Percentiles rank a stretch among this genome's conserved stretches.
Evolutionary conservation across 2,329 filamentous ascomycete genomes (phyloP).

Genomic region (Cercospora sp.): DNA sequence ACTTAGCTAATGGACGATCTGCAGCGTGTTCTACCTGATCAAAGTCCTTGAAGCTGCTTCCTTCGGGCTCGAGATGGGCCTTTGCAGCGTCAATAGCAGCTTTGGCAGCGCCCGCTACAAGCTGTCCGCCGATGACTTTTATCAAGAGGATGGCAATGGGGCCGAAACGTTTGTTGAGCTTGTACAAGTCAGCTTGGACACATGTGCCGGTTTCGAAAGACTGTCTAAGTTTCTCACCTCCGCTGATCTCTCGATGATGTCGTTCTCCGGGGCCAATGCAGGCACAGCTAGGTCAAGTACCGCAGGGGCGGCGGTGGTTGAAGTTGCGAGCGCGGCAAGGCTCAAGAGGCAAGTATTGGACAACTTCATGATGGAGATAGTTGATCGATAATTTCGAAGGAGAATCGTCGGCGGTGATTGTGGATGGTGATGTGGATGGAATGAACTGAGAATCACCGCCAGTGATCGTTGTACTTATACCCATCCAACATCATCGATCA

Average conservation of each 20-base stretch:
- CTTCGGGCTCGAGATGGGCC: background rate
- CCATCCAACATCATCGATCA: background rate
- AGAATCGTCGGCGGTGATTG: background rate
- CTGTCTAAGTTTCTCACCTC: background rate
- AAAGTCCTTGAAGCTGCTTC: background rate
- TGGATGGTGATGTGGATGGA: background rate
- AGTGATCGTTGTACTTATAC: background rate
- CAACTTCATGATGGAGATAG: background rate
- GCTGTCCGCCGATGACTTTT: conserved; percentile 8
- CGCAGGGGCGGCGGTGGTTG: background rate
- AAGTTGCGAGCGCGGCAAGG: background rate
- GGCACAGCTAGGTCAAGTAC: background rate
- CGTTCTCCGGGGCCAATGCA: background rate
- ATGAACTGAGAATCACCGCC: background rate
- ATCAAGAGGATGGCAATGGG: conserved; percentile 1
- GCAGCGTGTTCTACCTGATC: background rate
- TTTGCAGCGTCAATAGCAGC: conserved; percentile 2
- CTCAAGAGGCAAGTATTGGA: background rate
- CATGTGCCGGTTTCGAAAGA: too few relatives aligned
- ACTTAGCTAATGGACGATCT: background rate
- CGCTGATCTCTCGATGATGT: background rate
- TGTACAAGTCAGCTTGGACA: too few relatives aligned
- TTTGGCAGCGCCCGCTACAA: background rate
- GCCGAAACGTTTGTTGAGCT: background rate
- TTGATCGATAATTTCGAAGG: too few relatives aligned